These are phyloP conservation scores for Gnomoniopsis sp. DNA, from an alignment of 2,329 filamentous ascomycete species.

Conservation along the genomic window DNA sequence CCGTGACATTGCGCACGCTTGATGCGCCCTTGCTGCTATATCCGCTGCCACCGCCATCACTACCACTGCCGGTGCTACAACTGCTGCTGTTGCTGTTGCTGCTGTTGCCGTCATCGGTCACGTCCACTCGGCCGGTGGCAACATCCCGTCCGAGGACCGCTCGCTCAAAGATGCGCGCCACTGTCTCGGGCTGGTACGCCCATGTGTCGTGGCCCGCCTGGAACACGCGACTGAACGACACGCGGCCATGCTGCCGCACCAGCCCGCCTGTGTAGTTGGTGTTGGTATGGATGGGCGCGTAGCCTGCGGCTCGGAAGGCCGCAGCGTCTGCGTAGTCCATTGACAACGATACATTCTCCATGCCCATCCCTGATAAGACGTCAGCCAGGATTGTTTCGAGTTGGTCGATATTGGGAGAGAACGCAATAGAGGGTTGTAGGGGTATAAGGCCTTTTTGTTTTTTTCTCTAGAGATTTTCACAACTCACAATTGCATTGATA, in stretches of 20 bases:
- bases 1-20: slow-evolving; percentile 40
- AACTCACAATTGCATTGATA: slow-evolving; percentile 38
- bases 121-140: slow-evolving; percentile 47
- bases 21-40: slow-evolving; percentile 32
- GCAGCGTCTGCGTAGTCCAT: slow-evolving; percentile 38
- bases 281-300: slow-evolving; percentile 39
- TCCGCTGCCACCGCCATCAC: too few species aligned
- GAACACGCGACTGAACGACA: slow-evolving; percentile 46
- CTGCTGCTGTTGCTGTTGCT: background rate
- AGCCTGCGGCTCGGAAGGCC: slow-evolving; percentile 46
- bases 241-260: slow-evolving; percentile 44
- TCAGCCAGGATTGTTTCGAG: too few species aligned
- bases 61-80: background rate
- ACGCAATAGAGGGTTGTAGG: too few species aligned
- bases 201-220: slow-evolving; percentile 46
- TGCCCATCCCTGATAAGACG: slow-evolving; percentile 44
- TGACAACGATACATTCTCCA: slow-evolving; percentile 42
- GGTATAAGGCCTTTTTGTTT: too few species aligned
- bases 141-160: slow-evolving; percentile 45
- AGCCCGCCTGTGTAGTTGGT: slow-evolving; percentile 39
- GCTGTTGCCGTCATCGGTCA: slow-evolving; percentile 23
- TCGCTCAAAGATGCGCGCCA: slow-evolving; percentile 48
- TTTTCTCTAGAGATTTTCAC: too few species aligned
- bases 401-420: background rate
- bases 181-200: slow-evolving; percentile 48